Conservation (phyloP, 768 basidiomycete genomes). For the Russula emetica region DNA sequence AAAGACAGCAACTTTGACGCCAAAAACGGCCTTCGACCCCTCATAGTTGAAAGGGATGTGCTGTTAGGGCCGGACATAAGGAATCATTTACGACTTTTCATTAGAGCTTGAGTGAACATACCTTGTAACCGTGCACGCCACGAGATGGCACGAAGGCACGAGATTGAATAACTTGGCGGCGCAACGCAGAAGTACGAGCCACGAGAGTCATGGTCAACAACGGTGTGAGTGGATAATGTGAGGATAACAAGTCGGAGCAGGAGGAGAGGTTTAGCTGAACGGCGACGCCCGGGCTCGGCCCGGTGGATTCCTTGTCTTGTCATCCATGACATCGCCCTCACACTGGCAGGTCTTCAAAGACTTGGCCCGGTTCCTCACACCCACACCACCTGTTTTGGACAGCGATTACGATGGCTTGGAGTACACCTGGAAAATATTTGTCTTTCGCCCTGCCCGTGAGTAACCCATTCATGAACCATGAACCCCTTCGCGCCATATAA, state of each 20-base stretch:
- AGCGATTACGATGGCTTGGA: slow-evolving; percentile 71
- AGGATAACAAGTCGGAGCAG: too few species aligned
- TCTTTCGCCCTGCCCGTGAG: slow-evolving; percentile 77
- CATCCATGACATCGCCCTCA: neutral
- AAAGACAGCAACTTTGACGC: slow-evolving; percentile 22
- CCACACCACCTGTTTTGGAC: slow-evolving; percentile 50
- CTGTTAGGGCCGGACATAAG: slow-evolving; percentile 11
- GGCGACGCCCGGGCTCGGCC: neutral
- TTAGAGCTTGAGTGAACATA: neutral
- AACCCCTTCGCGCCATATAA: neutral
- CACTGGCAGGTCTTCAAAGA: slow-evolving; percentile 10
- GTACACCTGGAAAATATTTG: slow-evolving; percentile 66
- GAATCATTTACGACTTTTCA: neutral
- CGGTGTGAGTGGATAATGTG: slow-evolving; percentile 9
- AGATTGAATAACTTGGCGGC: slow-evolving; percentile 22
- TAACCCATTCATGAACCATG: slow-evolving; percentile 18
- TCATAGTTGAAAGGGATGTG: slow-evolving; percentile 28
- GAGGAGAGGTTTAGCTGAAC: neutral
- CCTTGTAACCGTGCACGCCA: slow-evolving; percentile 26
- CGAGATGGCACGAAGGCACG: slow-evolving; percentile 22
- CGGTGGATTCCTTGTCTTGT: neutral
- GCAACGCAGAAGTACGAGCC: slow-evolving; percentile 23
- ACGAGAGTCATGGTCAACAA: slow-evolving; percentile 25
- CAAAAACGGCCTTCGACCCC: slow-evolving; percentile 22
- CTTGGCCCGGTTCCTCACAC: slow-evolving; percentile 40